Evolutionary conservation across 2,329 filamentous ascomycete species (phyloP).

Genomic region (Decorospora gaudefroyi): DNA sequence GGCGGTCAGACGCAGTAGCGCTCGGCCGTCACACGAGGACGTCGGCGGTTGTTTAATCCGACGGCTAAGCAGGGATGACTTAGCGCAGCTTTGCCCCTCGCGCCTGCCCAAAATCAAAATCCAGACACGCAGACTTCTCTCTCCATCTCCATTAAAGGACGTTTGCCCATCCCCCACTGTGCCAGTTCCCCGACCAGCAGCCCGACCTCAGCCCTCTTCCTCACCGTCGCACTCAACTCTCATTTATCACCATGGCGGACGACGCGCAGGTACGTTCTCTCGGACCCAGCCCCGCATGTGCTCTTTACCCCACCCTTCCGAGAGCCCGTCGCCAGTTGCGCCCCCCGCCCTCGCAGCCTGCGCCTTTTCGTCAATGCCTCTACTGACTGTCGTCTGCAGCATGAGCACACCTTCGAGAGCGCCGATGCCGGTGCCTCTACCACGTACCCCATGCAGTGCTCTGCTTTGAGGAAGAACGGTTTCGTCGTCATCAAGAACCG

Average conservation of each 20-base stretch:
- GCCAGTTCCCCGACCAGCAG: conserved; percentile 34
- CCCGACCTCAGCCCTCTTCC: conserved; percentile 38
- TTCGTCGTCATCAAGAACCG: conserved; percentile 98
- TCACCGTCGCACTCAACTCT: conserved; percentile 43
- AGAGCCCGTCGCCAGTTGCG: conserved; percentile 40
- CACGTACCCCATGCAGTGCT: conserved; percentile 99
- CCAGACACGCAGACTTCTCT: conserved; percentile 42
- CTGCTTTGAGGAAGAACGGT: conserved; percentile 98
- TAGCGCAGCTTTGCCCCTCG: conserved; percentile 37
- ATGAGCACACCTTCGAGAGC: conserved; percentile 79
- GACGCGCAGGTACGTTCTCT: conserved; percentile 64
- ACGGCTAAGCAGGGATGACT: conserved; percentile 25
- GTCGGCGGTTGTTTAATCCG: conserved; percentile 29
- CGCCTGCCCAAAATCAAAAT: conserved; percentile 41
- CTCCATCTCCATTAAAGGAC: conserved; percentile 35
- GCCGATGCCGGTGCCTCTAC: conserved; percentile 93
- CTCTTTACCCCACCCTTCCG: conserved; percentile 47
- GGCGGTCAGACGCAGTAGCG: conserved; percentile 2
- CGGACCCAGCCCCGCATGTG: conserved; percentile 27
- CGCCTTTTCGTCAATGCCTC: conserved; percentile 6
- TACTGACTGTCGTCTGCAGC: conserved; percentile 46
- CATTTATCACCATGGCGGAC: conserved; percentile 65
- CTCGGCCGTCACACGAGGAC: conserved; percentile 1
- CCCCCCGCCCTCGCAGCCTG: conserved; percentile 25
- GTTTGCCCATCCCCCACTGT: conserved; percentile 35